These are phyloP conservation scores for Yarrowia sp. DNA, from an alignment of 805 yeast species.

Conservation along the genomic window DNA sequence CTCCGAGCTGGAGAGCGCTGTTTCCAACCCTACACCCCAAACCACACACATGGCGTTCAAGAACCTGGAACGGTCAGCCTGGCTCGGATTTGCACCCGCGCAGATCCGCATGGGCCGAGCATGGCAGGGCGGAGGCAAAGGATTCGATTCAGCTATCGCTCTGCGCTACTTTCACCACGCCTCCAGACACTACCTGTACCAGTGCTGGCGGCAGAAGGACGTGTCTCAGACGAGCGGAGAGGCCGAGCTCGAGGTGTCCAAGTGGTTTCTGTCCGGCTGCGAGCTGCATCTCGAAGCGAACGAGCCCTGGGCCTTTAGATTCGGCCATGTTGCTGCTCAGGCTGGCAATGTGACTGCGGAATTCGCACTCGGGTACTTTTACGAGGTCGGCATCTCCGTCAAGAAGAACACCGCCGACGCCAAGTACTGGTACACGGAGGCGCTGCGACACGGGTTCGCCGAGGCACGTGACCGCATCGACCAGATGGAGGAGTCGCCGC, in stretches of 20 bases:
- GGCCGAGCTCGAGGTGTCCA: conserved; percentile 43
- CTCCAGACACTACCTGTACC: conserved; percentile 39
- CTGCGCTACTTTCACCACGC: conserved; percentile 40
- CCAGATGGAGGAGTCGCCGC: conserved; percentile 27
- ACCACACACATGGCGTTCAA: conserved; percentile 26
- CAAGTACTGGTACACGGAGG: conserved; percentile 49
- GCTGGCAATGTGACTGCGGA: conserved; percentile 61
- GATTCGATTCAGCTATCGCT: conserved; percentile 38
- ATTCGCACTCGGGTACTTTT: conserved; percentile 66
- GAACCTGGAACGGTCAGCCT: conserved; percentile 40
- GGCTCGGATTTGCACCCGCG: conserved; percentile 42
- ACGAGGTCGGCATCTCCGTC: conserved; percentile 64
- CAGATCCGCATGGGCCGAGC: conserved; percentile 41
- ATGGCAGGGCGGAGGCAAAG: conserved; percentile 39
- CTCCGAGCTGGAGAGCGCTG: neutral
- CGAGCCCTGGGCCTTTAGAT: conserved; percentile 62
- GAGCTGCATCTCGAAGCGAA: conserved; percentile 52
- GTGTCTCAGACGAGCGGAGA: conserved; percentile 33
- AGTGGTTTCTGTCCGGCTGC: conserved; percentile 73
- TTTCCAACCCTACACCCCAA: neutral
- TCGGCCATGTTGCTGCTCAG: conserved; percentile 65
- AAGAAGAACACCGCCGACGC: conserved; percentile 47
- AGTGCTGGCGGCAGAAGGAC: conserved; percentile 30
- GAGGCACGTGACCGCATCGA: conserved; percentile 39
- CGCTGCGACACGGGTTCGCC: conserved; percentile 51